Conservation (phyloP, 164 flowering plant species). For the Paratinospora sagittata region DNA sequence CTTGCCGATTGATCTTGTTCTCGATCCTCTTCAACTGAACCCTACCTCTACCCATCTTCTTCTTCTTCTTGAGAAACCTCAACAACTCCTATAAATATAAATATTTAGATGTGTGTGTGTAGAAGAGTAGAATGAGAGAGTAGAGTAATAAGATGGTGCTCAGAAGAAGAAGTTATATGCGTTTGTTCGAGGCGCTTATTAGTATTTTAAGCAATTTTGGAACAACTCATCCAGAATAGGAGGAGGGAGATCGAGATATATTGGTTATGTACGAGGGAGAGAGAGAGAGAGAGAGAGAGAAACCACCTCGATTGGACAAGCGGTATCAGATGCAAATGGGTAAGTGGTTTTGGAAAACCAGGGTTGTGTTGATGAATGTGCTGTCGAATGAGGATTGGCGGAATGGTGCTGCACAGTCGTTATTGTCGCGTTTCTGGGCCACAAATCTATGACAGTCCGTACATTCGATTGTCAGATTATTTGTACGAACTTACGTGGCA, state of each 20-base stretch:
- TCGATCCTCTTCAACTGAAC: slow-evolving; percentile 35
- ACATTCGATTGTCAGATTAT: not conserved
- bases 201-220: no score
- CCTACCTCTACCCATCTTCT: slow-evolving; percentile 32
- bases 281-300: not conserved
- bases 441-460: slow-evolving; percentile 4
- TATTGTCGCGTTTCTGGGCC: slow-evolving; percentile 1
- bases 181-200: no score
- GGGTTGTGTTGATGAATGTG: not conserved
- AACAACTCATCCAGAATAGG: no score
- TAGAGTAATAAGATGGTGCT: no score
- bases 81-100: not conserved
- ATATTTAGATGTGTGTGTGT: no score
- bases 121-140: no score
- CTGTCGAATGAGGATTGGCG: not conserved
- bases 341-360: not conserved
- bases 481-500: not conserved
- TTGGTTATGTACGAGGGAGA: no score
- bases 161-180: no score
- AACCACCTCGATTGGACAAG: not conserved
- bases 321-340: not conserved
- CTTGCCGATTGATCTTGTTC: slow-evolving; percentile 35
- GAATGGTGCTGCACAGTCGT: not conserved
- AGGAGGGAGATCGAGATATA: no score
- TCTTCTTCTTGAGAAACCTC: not conserved